Conservation (phyloP, 331 rosid species). For the Rhamnella rubrinervis region DNA sequence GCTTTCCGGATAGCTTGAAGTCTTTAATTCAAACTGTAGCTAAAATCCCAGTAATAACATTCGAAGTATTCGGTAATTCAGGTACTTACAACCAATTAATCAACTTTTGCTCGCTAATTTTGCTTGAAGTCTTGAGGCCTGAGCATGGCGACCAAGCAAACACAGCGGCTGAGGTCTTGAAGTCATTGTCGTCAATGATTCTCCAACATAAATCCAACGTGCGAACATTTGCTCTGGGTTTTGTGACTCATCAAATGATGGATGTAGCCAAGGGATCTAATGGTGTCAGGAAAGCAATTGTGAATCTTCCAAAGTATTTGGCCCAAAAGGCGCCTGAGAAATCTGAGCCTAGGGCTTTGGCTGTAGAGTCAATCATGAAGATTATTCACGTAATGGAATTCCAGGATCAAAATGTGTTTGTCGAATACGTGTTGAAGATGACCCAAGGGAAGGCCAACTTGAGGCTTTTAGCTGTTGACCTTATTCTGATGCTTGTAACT, state of each 20-base stretch:
- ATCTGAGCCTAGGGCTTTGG: constrained; percentile 73
- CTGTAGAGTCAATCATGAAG: constrained; percentile 78
- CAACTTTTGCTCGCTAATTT: constrained; percentile 44
- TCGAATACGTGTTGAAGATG: constrained; percentile 69
- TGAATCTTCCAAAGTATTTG: constrained; percentile 73
- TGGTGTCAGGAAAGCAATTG: constrained; percentile 65
- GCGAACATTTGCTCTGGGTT: constrained; percentile 57
- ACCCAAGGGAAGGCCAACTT: constrained; percentile 62
- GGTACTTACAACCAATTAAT: constrained; percentile 40
- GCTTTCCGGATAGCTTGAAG: constrained; percentile 80
- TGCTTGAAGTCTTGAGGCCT: constrained; percentile 54
- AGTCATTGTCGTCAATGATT: constrained; percentile 50
- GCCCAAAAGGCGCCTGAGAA: constrained; percentile 71
- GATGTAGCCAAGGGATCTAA: constrained; percentile 22
- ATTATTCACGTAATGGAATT: constrained; percentile 49
- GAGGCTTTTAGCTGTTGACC: constrained; percentile 81
- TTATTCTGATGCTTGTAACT: constrained; percentile 48
- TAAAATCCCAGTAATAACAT: constrained; percentile 50
- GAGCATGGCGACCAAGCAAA: constrained; percentile 56
- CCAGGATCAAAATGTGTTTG: constrained; percentile 65
- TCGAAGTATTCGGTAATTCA: constrained; percentile 39
- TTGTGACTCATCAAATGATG: constrained; percentile 42
- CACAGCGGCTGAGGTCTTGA: constrained; percentile 74
- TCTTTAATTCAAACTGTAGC: constrained; percentile 62
- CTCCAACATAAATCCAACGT: constrained; percentile 60